phyloP scores from a whole-genome alignment of 805 yeast species.

The Kurtzmaniella fragi region DNA sequence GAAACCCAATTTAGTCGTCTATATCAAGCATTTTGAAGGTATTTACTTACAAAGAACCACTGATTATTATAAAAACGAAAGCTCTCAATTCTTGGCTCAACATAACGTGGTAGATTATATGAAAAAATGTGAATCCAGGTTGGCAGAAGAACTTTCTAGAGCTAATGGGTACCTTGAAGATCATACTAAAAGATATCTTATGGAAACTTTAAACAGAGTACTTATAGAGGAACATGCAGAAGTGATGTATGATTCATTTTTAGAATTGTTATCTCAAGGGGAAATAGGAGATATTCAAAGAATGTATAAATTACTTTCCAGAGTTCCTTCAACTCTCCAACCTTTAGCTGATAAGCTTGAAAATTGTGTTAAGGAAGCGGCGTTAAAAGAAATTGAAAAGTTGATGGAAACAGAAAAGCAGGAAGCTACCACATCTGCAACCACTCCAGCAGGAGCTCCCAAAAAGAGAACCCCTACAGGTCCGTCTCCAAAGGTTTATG shows the following conservation, averaged over 20 bases:
- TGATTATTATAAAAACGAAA: constrained; percentile 64
- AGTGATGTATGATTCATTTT: constrained; percentile 71
- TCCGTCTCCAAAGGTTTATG: constrained; percentile 76
- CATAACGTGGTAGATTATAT: constrained; percentile 90
- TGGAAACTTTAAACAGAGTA: constrained; percentile 69
- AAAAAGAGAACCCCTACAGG: constrained; percentile 15
- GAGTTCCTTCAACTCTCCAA: constrained; percentile 75
- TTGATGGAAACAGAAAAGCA: constrained; percentile 30
- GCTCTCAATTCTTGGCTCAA: constrained; percentile 56
- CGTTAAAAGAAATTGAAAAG: constrained; percentile 50
- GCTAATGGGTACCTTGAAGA: constrained; percentile 79
- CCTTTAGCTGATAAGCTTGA: constrained; percentile 74
- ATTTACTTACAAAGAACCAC: constrained; percentile 68
- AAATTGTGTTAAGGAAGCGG: constrained; percentile 56
- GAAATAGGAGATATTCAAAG: constrained; percentile 70
- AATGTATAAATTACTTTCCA: constrained; percentile 68
- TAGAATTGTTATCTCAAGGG: constrained; percentile 66
- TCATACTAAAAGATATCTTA: constrained; percentile 72
- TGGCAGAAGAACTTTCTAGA: constrained; percentile 77
- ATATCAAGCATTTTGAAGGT: constrained; percentile 73
- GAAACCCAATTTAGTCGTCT: constrained; percentile 77
- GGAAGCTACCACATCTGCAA: constrained; percentile 10
- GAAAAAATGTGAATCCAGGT: constrained; percentile 75
- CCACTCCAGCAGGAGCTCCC: constrained; percentile 7
- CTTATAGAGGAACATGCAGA: constrained; percentile 76